phyloP scores from a whole-genome alignment of 129 eudicot species.

The Centella asiatica region DNA sequence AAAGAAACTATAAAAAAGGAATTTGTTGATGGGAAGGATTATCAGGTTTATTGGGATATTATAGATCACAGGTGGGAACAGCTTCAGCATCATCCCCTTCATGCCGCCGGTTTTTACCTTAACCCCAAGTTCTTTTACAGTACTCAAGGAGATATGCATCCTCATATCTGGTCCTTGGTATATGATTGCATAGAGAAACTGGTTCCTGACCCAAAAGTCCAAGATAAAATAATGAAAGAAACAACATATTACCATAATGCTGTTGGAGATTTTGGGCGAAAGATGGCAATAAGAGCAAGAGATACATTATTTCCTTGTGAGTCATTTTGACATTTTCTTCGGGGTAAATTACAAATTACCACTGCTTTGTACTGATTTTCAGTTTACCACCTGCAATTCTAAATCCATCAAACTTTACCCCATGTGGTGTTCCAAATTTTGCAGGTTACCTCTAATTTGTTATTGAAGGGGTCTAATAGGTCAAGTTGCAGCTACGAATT shows the following conservation, averaged over 20 bases:
- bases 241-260: slow-evolving; percentile 57
- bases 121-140: slow-evolving; percentile 79
- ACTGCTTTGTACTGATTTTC: too few species aligned
- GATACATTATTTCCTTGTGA: slow-evolving; percentile 68
- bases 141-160: slow-evolving; percentile 61
- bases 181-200: slow-evolving; percentile 84
- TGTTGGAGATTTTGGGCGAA: slow-evolving; percentile 86
- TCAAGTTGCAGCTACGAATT: too few species aligned
- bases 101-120: slow-evolving; percentile 75
- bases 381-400: too few species aligned
- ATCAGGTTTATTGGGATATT: slow-evolving; percentile 67
- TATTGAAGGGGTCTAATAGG: too few species aligned
- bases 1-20: slow-evolving; percentile 77
- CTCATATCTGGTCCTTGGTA: slow-evolving; percentile 52
- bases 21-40: slow-evolving; percentile 52
- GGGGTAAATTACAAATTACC: too few species aligned
- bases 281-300: slow-evolving; percentile 82
- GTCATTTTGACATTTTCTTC: background rate
- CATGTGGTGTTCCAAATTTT: too few species aligned
- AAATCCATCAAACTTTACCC: too few species aligned
- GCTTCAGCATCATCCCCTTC: slow-evolving; percentile 78
- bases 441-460: too few species aligned
- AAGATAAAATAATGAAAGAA: slow-evolving; percentile 85
- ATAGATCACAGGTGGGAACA: slow-evolving; percentile 84
- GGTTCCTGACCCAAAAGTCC: slow-evolving; percentile 65